These are phyloP conservation scores for Linnemannia schmuckeri DNA, from an alignment of 192 early-diverging fungal genomes.

Conservation along the genomic window DNA sequence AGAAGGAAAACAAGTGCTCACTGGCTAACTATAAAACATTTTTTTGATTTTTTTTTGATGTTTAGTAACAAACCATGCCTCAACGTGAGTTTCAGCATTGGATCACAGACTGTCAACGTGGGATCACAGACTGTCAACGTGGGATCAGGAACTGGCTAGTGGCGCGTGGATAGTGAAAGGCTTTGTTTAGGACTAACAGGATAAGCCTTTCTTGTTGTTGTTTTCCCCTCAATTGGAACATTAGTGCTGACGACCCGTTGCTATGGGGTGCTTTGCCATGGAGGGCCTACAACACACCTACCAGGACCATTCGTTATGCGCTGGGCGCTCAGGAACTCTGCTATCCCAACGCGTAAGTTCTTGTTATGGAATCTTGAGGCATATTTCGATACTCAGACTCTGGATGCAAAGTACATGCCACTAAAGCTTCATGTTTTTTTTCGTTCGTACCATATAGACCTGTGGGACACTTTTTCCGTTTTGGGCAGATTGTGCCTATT, in stretches of 20 bases:
- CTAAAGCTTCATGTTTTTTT: not conserved
- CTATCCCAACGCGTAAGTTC: slow-evolving; percentile 76
- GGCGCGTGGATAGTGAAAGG: not conserved
- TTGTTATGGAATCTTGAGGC: slow-evolving; percentile 5
- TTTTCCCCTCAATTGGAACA: not conserved
- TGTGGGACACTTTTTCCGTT: slow-evolving; percentile 74
- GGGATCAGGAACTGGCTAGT: not conserved
- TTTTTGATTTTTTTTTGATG: not conserved
- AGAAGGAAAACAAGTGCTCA: not conserved
- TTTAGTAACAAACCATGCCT: slow-evolving; percentile 80
- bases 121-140: not conserved
- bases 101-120: not conserved
- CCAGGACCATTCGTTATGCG: slow-evolving; percentile 79
- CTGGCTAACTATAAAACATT: not conserved
- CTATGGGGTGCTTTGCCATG: slow-evolving; percentile 81
- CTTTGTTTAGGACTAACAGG: not conserved
- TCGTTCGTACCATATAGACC: slow-evolving; percentile 35
- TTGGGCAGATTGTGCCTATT: slow-evolving; percentile 87
- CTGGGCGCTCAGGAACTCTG: slow-evolving; percentile 91
- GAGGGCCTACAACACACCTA: slow-evolving; percentile 61
- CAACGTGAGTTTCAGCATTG: slow-evolving; percentile 59
- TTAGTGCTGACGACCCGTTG: slow-evolving; percentile 77
- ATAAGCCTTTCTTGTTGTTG: not conserved
- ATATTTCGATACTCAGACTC: not conserved
- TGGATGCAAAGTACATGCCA: not conserved